Evolutionary conservation across 169 alveolate species (phyloP).

Genomic region (Besnoitia besnoiti): DNA sequence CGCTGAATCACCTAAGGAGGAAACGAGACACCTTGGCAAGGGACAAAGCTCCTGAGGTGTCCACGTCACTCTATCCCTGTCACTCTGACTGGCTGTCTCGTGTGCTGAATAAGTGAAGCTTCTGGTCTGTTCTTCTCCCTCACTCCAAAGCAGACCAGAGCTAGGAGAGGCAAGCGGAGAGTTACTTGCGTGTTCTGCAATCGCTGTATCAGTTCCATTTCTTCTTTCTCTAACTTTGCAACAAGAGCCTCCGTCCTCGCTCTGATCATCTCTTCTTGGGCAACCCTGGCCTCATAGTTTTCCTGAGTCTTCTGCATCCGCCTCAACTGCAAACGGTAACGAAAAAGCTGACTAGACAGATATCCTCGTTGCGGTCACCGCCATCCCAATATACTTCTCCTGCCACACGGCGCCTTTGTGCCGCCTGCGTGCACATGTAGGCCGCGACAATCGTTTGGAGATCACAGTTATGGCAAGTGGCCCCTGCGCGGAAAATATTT

Average conservation of each 20-base stretch:
- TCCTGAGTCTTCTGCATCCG: constrained; percentile 50
- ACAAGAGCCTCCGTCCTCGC: constrained; percentile 65
- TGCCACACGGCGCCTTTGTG: too few species aligned
- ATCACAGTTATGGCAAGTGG: too few species aligned
- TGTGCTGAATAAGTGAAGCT: background rate
- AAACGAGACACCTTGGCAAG: background rate
- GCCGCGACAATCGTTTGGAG: too few species aligned
- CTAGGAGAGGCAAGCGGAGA: constrained; percentile 19
- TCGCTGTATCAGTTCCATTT: constrained; percentile 71
- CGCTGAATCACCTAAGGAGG: constrained; percentile 19
- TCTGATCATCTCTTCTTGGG: constrained; percentile 66
- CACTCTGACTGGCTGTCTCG: background rate
- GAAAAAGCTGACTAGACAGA: too few species aligned
- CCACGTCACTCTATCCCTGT: background rate
- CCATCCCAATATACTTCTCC: too few species aligned
- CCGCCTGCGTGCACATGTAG: too few species aligned
- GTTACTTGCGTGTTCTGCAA: constrained; percentile 71
- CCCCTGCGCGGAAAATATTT: too few species aligned
- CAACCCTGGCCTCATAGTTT: constrained; percentile 71
- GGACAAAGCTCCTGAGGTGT: background rate
- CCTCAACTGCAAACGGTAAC: constrained; percentile 45
- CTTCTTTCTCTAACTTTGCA: constrained; percentile 71
- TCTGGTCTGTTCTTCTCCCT: background rate
- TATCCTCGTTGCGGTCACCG: too few species aligned
- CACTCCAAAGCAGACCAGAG: constrained; percentile 29